Base-by-base conservation (phyloP, 2,329 filamentous ascomycete species). In the Xylariales sp. region DNA sequence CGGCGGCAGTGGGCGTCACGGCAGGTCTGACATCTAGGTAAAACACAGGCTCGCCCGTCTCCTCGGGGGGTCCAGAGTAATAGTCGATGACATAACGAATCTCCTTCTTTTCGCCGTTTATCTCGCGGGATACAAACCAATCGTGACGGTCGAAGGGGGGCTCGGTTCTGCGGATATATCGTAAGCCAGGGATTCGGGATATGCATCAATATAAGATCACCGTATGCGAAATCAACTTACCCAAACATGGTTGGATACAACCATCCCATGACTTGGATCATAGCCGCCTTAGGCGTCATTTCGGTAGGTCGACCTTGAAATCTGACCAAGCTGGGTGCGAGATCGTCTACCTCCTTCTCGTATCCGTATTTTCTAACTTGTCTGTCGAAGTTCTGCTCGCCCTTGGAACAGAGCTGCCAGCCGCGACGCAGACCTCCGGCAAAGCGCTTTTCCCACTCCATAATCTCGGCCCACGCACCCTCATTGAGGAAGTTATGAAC, bases 401-500 rank as follows among this genome's bases (percentile, higher is more conserved):
- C 88, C 30, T 76, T 76, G 42, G 73, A 76, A 61, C 87, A 93
- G 41, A 83, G 74, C 47, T 80, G 71, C 81, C 84, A 91, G 28
- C 85, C 88, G 32, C 76, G 72, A 42, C 63, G 67, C 17, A 96
- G 62, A 0, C 93, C 93, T 23, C 74, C 73, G 15, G 77, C 72
- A 57, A 97, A 98, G 37, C 90, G 79, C 40, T 81, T 76, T 70
- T 98, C 93, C 91, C 91, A 97, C 29, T 85, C 85, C 48, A 93
- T 76, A 55, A 98, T 95, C 71, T 98, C 93, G 14, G 78, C 76
- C 93, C 93, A 98, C 6, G 93, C 93, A 47, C 93, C 93, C 62
- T 98, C 93, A 60, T 98, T 98, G 42, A 98, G 65, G 55, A 96
- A 97, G 65, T 98, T 98, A 71, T 98, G 93, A 10, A 97, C 88